Evolutionary conservation across 805 yeast species (phyloP), one percentile per base, ranked within the genome.

Genomic region (Monosporozyma solicola): DNA sequence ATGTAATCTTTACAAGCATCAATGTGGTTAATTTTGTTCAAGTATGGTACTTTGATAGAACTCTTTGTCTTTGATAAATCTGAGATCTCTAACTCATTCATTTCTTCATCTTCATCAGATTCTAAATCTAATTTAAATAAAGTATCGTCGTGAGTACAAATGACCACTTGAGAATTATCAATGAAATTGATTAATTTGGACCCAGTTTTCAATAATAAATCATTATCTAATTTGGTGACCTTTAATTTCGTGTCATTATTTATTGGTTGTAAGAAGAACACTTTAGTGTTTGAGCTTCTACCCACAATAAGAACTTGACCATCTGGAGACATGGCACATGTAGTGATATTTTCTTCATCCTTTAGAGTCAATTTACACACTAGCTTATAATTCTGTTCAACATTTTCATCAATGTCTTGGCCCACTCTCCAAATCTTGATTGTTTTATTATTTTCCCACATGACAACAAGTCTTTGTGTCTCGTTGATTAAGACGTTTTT

Each of bases 301-400:
- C 90, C 80, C 22, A 91, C 94, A 0, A 84, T 85, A 51, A 94
- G 69, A 29, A 81, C 73, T 35, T 79, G 72, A 2, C 87, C 91
- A 57, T 80, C 81, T 24, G 77, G 75, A 20, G 89, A 84, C 43
- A 91, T 65, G 9, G 81, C 75, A 54, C 85, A 88, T 37, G 78
- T 71, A 1, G 89, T 73, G 49, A 94, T 84, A 68, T 86, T 86
- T 57, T 89, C 97, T 33, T 87, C 95, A 57, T 85, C 94, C 48
- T 80, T 75, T 54, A 85, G 70, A 2, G 78, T 72, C 61, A 87
- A 64, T 68, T 87, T 87, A 51, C 86, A 75, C 2, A 86, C 82
- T 54, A 90, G 67, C 54, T 78, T 79, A 62, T 64, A 70, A 53
- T 61, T 62, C 10, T 61, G 63, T 8, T 55, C 62, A 3, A 37